A percentile compares a stretch with the other conserved stretches of the same genome.
phyloP scores from a whole-genome alignment of 495 filamentous ascomycete genomes.

The Beverwykella pulmonaria region DNA sequence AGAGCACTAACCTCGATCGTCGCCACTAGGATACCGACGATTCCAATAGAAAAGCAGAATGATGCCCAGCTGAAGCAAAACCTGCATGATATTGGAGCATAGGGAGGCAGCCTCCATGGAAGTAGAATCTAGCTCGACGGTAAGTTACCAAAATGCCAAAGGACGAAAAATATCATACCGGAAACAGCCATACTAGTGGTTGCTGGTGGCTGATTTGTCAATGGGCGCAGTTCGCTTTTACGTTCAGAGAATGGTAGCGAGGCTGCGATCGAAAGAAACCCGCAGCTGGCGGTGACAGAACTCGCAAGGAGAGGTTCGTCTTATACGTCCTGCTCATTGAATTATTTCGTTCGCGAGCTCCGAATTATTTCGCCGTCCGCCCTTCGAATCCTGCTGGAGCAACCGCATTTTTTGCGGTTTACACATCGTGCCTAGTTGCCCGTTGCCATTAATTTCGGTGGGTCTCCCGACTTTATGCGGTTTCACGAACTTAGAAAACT shows the following conservation, averaged over 20 bases:
- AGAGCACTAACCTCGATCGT: neutral
- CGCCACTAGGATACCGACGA: slow-evolving; percentile 3
- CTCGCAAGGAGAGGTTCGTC: neutral
- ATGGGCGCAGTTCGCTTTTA: neutral
- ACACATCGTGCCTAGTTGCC: too few species aligned
- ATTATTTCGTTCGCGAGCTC: slow-evolving; percentile 1
- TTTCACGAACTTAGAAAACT: neutral
- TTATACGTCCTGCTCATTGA: slow-evolving; percentile 2
- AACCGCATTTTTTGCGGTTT: neutral
- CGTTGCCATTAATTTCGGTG: too few species aligned
- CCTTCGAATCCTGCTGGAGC: neutral
- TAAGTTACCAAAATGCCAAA: neutral
- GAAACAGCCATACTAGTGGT: neutral
- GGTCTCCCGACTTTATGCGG: neutral
- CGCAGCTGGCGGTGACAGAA: neutral
- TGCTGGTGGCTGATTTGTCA: slow-evolving; percentile 4
- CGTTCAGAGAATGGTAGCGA: neutral
- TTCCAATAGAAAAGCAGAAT: neutral
- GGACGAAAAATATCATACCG: neutral
- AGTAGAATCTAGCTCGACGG: neutral
- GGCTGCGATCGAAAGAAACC: neutral
- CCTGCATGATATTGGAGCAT: slow-evolving; percentile 4
- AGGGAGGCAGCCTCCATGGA: neutral
- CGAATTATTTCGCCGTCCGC: neutral
- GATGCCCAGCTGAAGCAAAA: slow-evolving; percentile 2